These are phyloP conservation scores for Aspergillus persii DNA, from an alignment of 2,329 filamentous ascomycete species.

Conservation along the genomic window DNA sequence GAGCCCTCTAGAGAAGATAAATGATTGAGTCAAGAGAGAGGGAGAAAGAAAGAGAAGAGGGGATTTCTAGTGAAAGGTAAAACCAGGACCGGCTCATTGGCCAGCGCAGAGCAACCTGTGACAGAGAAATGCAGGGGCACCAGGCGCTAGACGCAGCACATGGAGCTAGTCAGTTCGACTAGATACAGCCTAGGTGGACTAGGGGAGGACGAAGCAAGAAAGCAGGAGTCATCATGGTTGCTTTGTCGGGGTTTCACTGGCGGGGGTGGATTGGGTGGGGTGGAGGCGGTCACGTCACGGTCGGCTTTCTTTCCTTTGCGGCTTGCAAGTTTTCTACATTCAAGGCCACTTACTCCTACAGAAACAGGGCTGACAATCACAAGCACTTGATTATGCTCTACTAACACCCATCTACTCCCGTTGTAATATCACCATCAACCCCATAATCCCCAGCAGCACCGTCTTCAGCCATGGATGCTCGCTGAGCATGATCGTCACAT, in stretches of 20 bases:
- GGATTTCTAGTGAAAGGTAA: background rate
- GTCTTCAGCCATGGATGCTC: constrained; percentile 98
- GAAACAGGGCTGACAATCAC: too few species aligned
- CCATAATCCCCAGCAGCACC: constrained; percentile 92
- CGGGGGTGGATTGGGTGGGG: constrained; percentile 9
- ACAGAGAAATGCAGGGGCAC: background rate
- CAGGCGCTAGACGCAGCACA: background rate
- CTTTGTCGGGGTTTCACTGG: background rate
- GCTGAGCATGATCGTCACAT: constrained; percentile 91
- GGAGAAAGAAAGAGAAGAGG: background rate
- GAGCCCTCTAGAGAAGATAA: too few species aligned
- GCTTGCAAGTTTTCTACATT: too few species aligned
- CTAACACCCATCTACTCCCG: constrained; percentile 62
- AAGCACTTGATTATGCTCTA: too few species aligned
- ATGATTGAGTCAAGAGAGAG: background rate
- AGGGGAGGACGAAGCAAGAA: background rate
- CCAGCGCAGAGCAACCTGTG: background rate
- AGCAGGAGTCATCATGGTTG: background rate
- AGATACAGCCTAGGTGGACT: background rate
- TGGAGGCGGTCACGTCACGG: constrained; percentile 13
- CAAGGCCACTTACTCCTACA: too few species aligned
- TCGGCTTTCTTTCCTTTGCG: background rate
- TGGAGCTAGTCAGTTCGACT: background rate
- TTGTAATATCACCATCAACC: constrained; percentile 86
- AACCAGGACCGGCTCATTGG: background rate